Evolutionary conservation across 805 yeast species (phyloP), one percentile per base, ranked within the genome.

Genomic region (Ogataea methylovora): DNA sequence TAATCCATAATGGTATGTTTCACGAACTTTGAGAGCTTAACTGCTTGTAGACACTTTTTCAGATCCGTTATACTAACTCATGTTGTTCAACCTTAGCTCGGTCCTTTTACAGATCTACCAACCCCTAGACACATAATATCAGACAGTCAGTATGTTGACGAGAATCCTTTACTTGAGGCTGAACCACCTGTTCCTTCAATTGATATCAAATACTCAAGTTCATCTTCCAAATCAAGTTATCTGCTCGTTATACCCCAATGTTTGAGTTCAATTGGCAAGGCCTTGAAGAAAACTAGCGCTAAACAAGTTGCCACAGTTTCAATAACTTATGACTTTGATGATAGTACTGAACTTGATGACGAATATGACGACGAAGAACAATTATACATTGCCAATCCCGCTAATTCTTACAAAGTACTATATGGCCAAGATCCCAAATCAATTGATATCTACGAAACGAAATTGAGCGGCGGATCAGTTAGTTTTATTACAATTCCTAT

Each of bases 361-460:
- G 48, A 43, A 10, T 69, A 52, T 38, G 73, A 70, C 40, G 76
- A 70, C 34, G 71, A 67, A 34, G 73, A 68, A 38, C 77, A 71
- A 44, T 54, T 72, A 31, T 71, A 71, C 48, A 31, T 42, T 25
- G 61, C 32, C 47, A 48, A 40, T 46, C 49, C 39, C 35, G 56
- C 26, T 3, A 5, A 10, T 4, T 4, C 32, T 11, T 6, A 4
- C 9, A 11, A 17, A 11, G 12, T 12, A n/a, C 14, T 32, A 4
- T 49, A 45, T 44, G 52, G 39, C 39, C 60, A 37, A 21, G 53
- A 49, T 32, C 31, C 40, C 16, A 41, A 41, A 18, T 21, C 21
- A 9, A 34, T 49, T 18, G 34, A 41, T 12, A 33, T 49, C 3
- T 38, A 37, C 23, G 44, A 46, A 13, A 24, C 36, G 4, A 17